phyloP scores from a whole-genome alignment of 1,284 basidiomycete genomes.

The Coniferiporia sulphurascens region DNA sequence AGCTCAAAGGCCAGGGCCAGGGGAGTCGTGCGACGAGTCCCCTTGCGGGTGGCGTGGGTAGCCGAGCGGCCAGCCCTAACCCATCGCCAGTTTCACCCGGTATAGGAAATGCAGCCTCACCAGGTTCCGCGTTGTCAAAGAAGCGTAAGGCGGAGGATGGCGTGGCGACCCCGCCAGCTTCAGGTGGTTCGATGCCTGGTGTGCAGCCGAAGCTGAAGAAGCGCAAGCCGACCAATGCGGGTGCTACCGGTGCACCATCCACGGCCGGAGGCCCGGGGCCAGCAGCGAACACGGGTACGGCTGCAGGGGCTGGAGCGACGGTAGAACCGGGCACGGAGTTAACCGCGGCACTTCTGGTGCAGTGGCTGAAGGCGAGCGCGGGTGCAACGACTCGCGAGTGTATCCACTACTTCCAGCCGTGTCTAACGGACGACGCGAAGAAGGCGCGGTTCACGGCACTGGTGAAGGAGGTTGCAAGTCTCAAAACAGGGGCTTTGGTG shows the following conservation, averaged over 20 bases:
- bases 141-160: constrained; percentile 70
- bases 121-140: constrained; percentile 29
- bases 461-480: constrained; percentile 67
- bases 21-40: constrained; percentile 44
- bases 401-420: constrained; percentile 72
- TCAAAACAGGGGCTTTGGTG: constrained; percentile 63
- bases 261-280: constrained; percentile 1
- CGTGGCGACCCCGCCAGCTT: constrained; percentile 22
- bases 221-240: constrained; percentile 45
- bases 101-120: constrained; percentile 31
- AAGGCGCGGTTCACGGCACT: constrained; percentile 70
- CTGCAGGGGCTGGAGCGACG: constrained; percentile 26
- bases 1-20: constrained; percentile 39
- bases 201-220: constrained; percentile 57
- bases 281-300: constrained; percentile 23
- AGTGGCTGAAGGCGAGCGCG: constrained; percentile 62
- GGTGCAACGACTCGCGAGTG: constrained; percentile 68
- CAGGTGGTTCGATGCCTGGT: constrained; percentile 28
- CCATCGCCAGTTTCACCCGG: constrained; percentile 19
- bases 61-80: constrained; percentile 23
- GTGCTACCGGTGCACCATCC: constrained; percentile 38
- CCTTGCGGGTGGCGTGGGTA: constrained; percentile 26
- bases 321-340: constrained; percentile 35
- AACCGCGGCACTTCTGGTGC: constrained; percentile 59
- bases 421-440: constrained; percentile 60